Evolutionary conservation across 306 rosid species (phyloP), one percentile per base, ranked within the genome.

Genomic region (Canavalia ensiformis): DNA sequence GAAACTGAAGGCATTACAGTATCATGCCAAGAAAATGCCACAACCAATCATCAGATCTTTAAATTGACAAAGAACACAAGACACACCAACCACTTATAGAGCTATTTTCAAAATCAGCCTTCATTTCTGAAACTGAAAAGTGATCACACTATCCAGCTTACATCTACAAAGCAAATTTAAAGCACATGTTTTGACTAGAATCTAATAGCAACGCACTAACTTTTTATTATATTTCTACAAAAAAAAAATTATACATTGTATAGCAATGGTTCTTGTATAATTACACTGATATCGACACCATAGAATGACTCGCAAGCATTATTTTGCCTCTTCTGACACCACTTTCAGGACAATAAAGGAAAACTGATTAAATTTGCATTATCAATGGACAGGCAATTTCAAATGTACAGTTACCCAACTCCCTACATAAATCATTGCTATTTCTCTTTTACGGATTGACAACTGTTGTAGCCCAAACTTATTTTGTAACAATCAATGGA

Each of bases 1-100:
- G 57, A 28, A 55, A 55, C n/a, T 50, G 1, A 18, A 72, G 57
- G 54, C 42, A 64, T 28, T 18, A 54, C 50, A 45, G 29, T 68
- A 37, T 83, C 64, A n/a, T 28, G 55, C 4, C 45, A 28, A 65
- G 83, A 55, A 56, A 46, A 46, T 72, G 58, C n/a, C 50, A 41
- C 52, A 65, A 78, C 63, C 33, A 42, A 70, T 50, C 30, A 56
- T 67, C 52, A 52, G 55, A 34, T 59, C 59, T n/a, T 31, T 25
- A 33, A 72, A 45, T 56, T 45, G 41, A 63, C 29, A 13, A 37
- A 45, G 35, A 28, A n/a, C 25, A 31, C 41, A 74, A 47, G 74
- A 63, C 62, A 62, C 25, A 7, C 10, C 44, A 74, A 65, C n/a
- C 54, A 50, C 5, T 39, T 12, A 1, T 7, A 75, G 51, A 57